A percentile compares a stretch with the other conserved stretches of the same genome.
Conservation (phyloP, 192 early-diverging fungal genomes). For the Backusella luteola region DNA sequence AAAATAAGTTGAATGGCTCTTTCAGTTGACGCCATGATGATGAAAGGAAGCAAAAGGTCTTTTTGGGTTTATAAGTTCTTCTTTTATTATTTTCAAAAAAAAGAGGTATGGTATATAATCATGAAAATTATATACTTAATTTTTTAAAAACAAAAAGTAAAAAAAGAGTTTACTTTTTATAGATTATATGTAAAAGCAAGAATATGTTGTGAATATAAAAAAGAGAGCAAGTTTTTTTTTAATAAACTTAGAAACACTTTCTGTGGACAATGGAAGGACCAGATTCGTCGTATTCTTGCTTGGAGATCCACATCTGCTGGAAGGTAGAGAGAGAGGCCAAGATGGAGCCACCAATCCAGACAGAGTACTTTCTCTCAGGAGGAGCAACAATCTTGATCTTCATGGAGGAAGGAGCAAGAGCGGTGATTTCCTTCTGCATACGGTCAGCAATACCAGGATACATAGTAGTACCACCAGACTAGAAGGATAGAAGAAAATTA, state of each 20-base stretch:
- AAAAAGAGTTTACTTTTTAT: no score
- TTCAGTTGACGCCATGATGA: no score
- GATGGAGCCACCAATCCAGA: conserved; percentile 98
- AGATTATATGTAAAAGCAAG: no score
- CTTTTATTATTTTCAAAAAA: no score
- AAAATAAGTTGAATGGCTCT: no score
- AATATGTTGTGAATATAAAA: no score
- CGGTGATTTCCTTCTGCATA: conserved; percentile 94
- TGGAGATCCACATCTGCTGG: conserved; percentile 98
- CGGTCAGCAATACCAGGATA: conserved; percentile 94
- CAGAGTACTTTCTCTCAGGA: conserved; percentile 97
- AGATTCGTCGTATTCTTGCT: conserved; percentile 63
- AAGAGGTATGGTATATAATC: no score
- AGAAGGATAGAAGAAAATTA: not conserved
- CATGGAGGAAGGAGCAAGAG: conserved; percentile 89
- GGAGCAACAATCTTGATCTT: conserved; percentile 96
- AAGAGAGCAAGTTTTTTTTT: no score
- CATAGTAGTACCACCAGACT: conserved; percentile 94
- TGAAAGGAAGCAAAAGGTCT: no score
- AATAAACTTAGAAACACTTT: conserved; percentile 47
- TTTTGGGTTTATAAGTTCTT: no score
- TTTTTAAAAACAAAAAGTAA: no score
- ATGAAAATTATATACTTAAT: no score
- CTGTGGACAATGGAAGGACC: conserved; percentile 60
- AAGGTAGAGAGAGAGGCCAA: conserved; percentile 94